Evolutionary conservation across 2,329 filamentous ascomycete genomes (phyloP).

Genomic region (Pseudocercospora musae): DNA sequence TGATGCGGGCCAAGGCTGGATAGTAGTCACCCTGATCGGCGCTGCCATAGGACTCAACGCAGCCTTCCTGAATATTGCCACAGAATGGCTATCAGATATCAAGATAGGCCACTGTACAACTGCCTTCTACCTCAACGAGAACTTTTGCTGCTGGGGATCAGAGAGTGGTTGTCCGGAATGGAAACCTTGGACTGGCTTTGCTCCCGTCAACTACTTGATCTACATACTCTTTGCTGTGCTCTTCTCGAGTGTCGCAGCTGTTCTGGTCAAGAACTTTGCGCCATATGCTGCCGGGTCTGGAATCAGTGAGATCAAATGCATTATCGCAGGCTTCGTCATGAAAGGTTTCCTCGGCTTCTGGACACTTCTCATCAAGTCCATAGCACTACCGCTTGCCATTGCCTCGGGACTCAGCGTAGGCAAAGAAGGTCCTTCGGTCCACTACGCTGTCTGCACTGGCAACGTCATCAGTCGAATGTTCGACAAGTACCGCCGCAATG

Average conservation of each 20-base stretch:
- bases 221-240: slow-evolving; percentile 76
- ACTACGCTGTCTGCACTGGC: slow-evolving; percentile 95
- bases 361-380: slow-evolving; percentile 90
- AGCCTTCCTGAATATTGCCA: slow-evolving; percentile 88
- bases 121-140: slow-evolving; percentile 94
- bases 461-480: slow-evolving; percentile 95
- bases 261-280: slow-evolving; percentile 83
- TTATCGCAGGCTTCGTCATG: slow-evolving; percentile 98
- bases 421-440: slow-evolving; percentile 97
- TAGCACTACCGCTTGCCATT: slow-evolving; percentile 86
- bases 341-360: slow-evolving; percentile 92
- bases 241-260: slow-evolving; percentile 79
- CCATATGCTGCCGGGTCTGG: slow-evolving; percentile 95
- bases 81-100: slow-evolving; percentile 93
- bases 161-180: slow-evolving; percentile 85
- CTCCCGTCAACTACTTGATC: slow-evolving; percentile 75
- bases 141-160: slow-evolving; percentile 96
- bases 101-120: slow-evolving; percentile 95
- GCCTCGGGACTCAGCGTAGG: slow-evolving; percentile 91
- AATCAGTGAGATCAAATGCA: slow-evolving; percentile 98
- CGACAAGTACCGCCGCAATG: slow-evolving; percentile 85
- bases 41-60: slow-evolving; percentile 92
- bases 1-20: slow-evolving; percentile 95
- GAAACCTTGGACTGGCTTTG: slow-evolving; percentile 81
- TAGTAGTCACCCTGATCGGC: slow-evolving; percentile 91